A percentile compares a stretch with the other conserved stretches of the same genome.
These are phyloP conservation scores for Ziziphus jujuba DNA, from an alignment of 306 rosid species.

Conservation along the genomic window DNA sequence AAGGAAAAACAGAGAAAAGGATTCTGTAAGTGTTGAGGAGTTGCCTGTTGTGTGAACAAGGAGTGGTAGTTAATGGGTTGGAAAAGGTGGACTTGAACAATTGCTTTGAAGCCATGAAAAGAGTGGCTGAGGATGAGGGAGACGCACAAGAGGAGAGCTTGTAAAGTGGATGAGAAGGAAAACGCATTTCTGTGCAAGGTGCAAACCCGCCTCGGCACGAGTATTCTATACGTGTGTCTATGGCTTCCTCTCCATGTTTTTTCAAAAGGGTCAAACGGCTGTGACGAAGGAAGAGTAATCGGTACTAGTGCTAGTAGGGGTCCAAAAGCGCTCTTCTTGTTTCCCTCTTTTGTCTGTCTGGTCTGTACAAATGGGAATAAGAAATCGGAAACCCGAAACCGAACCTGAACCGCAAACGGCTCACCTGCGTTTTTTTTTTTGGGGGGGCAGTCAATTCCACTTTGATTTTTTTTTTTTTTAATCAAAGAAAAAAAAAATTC, in stretches of 20 bases:
- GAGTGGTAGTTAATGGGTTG: constrained; percentile 23
- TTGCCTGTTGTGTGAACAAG: constrained; percentile 27
- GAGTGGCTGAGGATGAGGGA: constrained; percentile 24
- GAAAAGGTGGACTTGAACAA: constrained; percentile 35
- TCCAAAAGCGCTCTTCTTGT: too few relatives aligned
- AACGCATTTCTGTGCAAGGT: constrained; percentile 43
- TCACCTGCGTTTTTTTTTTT: too few relatives aligned
- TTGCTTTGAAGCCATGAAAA: constrained; percentile 46
- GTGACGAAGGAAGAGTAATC: background rate
- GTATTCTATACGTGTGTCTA: background rate
- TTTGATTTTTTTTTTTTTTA: too few relatives aligned
- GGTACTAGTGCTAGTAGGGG: too few relatives aligned
- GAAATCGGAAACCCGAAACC: too few relatives aligned
- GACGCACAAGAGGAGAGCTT: constrained; percentile 28
- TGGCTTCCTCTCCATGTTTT: background rate
- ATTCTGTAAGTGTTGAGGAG: constrained; percentile 25
- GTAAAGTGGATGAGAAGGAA: constrained; percentile 32
- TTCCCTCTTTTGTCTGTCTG: too few relatives aligned
- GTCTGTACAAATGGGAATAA: too few relatives aligned
- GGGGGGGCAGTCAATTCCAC: too few relatives aligned
- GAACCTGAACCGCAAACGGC: too few relatives aligned
- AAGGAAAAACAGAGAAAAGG: constrained; percentile 37
- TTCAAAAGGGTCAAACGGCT: background rate
- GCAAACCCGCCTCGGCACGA: background rate
- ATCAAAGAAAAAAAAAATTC: too few relatives aligned